Evolutionary conservation across 23 red algal species (phyloP), one percentile per base, ranked within the genome.

Genomic region (Chondrus crispus): DNA sequence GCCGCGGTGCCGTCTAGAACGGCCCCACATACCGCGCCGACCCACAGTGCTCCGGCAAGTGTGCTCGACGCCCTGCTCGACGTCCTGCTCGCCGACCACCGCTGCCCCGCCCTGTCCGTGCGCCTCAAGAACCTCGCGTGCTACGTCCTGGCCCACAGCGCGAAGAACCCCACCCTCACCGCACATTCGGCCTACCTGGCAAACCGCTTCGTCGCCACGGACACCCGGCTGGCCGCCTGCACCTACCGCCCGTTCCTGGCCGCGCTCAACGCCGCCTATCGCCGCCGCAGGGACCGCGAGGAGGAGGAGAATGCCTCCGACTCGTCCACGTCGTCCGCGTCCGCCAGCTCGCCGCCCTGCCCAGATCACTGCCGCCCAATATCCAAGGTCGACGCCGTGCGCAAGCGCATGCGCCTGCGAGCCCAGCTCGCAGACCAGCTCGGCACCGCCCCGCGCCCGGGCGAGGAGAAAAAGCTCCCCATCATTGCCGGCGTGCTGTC

Each of bases 151-250:
- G 90, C 90, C 5, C 62, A 69, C 30, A 33, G 24, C 26, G 68
- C 81, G 0, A 81, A 93, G 79, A 93, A 93, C 55, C 44, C 90
- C 3, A 70, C 79, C 14, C 80, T 93, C 80, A 80, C 90, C 42
- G 90, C 90, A 20, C 90, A 93, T 49, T 50, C 80, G 39, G 90
- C 90, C 2, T 93, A 78, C 68, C 26, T 86, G 55, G 90, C 90
- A 14, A 46, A 93, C 69, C 90, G 81, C 43, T 93, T 79, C 69
- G 90, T 58, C 22, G 80, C 80, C 3, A 80, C 60, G 22, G 88
- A 68, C 37, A 40, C 8, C 9, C 88, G 82, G 26, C 75, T 92
- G 37, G 42, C 73, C 11, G 62, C 35, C 35, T 63, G 58, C 43
- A 81, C 82, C 60, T 43, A 81, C 60, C 37, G 81, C 10, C 76